phyloP scores from a whole-genome alignment of 2,329 filamentous ascomycete species.

The Juglanconis oblonga region DNA sequence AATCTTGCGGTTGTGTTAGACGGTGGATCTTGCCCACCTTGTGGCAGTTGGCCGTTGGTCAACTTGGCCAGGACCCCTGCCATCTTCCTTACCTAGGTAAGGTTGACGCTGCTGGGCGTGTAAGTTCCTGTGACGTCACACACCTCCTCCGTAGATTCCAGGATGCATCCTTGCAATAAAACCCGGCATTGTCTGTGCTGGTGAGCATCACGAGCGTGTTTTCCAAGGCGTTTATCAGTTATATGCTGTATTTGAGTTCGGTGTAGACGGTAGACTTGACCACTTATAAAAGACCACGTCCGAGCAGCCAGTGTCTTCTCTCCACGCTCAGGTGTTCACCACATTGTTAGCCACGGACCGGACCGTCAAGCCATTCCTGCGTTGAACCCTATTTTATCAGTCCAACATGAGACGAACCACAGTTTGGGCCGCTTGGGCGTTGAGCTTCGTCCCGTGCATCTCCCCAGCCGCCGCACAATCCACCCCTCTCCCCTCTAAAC shows the following conservation, averaged over 20 bases:
- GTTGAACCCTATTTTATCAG: background rate
- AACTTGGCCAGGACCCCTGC: slow-evolving; percentile 1
- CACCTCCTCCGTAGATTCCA: background rate
- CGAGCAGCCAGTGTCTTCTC: no score
- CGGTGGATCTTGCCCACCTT: background rate
- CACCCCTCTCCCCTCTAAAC: slow-evolving; percentile 21
- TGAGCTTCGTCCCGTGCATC: background rate
- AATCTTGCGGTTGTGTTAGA: background rate
- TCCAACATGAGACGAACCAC: background rate
- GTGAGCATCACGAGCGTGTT: no score
- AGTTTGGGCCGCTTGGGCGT: background rate
- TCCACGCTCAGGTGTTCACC: no score
- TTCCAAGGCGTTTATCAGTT: no score
- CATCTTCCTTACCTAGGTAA: no score
- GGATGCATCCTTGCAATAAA: no score
- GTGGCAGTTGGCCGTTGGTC: background rate
- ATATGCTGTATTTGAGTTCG: no score
- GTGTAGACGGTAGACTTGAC: no score
- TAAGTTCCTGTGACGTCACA: slow-evolving; percentile 5
- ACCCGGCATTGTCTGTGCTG: no score
- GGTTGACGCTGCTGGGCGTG: background rate
- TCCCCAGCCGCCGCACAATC: background rate
- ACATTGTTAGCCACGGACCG: no score
- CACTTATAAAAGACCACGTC: no score
- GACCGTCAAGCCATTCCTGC: background rate